A percentile compares a stretch with the other conserved stretches of the same genome.
Conservation (phyloP, 257 asterid species). For the Lithospermum erythrorhizon region DNA sequence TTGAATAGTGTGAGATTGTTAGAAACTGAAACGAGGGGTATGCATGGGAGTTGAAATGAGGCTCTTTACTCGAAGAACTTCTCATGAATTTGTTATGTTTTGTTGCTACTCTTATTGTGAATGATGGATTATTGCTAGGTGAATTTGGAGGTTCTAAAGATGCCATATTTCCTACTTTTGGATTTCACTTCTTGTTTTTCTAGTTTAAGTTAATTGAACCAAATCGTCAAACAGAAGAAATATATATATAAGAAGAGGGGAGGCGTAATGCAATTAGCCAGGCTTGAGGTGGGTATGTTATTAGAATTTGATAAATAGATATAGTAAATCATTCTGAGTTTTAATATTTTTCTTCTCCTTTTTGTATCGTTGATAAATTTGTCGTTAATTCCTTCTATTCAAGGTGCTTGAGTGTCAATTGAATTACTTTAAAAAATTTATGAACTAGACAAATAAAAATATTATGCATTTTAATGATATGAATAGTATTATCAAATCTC, state of each 20-base stretch:
- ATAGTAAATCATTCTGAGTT: too few species aligned
- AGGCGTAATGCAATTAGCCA: too few species aligned
- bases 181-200: not conserved
- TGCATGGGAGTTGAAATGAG: conserved; percentile 19
- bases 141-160: conserved; percentile 28
- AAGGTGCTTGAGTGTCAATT: too few species aligned
- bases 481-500: too few species aligned
- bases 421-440: too few species aligned
- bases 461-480: too few species aligned
- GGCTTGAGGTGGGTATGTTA: too few species aligned
- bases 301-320: too few species aligned
- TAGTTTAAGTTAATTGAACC: not conserved
- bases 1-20: conserved; percentile 19
- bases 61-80: conserved; percentile 61
- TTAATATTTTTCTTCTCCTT: too few species aligned
- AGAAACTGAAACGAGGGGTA: conserved; percentile 36
- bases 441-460: too few species aligned
- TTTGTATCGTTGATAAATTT: too few species aligned
- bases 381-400: too few species aligned
- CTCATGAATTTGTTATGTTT: conserved; percentile 30
- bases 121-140: conserved; percentile 21
- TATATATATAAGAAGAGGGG: not conserved
- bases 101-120: conserved; percentile 34
- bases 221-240: conserved; percentile 1
- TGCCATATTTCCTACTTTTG: conserved; percentile 12